Base-by-base conservation (phyloP, 805 yeast genomes). In the Candida cerambycidarum region DNA sequence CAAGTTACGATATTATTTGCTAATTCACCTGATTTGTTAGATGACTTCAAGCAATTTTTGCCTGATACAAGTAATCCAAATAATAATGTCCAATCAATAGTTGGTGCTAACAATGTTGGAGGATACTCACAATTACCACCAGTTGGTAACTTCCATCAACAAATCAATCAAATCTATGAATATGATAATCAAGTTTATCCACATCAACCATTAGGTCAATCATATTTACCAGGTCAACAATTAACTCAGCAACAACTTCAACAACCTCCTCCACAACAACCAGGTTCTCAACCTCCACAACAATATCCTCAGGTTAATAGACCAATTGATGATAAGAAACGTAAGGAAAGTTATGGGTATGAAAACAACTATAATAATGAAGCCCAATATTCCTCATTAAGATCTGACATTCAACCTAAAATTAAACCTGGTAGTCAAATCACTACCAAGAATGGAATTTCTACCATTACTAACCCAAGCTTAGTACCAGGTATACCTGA, bases 31-130 rank as follows among this genome's bases (percentile, higher is more conserved):
- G 99, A 93, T 57, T 73, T 93, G 45, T 69, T 93, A 48, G 96
- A 89, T 52, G 99, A 95, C 59, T 93, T 93, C 67, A 89, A 90
- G 62, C 90, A 89, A 62, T 93, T 93, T 61, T 75, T 93, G 62
- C 99, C 99, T 2, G 98, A 92, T 56, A 78, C 84, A 4, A 65
- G 74, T 15, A 74, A 69, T 50, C 63, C 67, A 55, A 65, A 46
- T 5, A 51, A 48, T 33, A 45, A 49, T 28, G 29, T 34, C n/a
- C 30, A 9, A 34, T 55, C 50, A 38, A 60, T 35, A n/a, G 75
- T 82, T 6, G 65, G 74, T n/a, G 73, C 69, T 48, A 45, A 48
- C 19, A 54, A 50, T 44, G 57, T 58, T 27, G 51, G 62, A 31
- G 65, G 63, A 9, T 59, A 53, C 13, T 66, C 77, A 29, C 87